Base-by-base conservation (phyloP, 2,329 filamentous ascomycete genomes). In the Aspergillus sp. region DNA sequence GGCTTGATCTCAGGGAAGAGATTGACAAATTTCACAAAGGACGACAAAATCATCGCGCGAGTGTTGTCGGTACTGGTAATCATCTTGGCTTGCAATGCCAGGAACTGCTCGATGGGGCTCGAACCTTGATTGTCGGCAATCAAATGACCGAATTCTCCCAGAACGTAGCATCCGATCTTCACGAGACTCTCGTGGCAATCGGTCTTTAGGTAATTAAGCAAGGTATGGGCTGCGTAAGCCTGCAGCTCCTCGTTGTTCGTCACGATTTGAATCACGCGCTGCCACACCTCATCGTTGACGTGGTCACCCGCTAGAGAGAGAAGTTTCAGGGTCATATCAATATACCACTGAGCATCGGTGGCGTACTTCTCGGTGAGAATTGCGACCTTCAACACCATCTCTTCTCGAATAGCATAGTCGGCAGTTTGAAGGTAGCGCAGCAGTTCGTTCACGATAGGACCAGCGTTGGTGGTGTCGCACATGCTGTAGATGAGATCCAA, bases 191-290 rank as follows among this genome's bases (percentile, higher is more conserved):
- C 95, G 71, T 99, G 95, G 75, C 93, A 97, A 61, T 96, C 91
- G 18, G 89, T 87, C 75, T 96, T 96, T 75, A 97, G 84, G 71
- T 98, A 96, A 66, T 94, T 90, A 46, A 99, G 80, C 22, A 95
- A 92, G 68, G 96, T 96, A 72, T 96, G 91, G 4, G 95, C 92
- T 1, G 95, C 95, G 73, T 99, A 99, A 0, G 96, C 89, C 77
- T 99, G 95, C 11, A 99, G 84, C 75, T 98, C 94, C 76, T 99
- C 95, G 75, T 99, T 99, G 81, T 99, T 99, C 56, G 95, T 98
- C 60, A 98, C 93, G 68, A 99, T 98, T 75, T 99, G 95, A 63
- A 96, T 97, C 57, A 99, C 94, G 68, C 95, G 88, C 75, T 99
- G 95, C 95, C 95, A 99, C 18, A 99, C 95, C 78, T 99, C 95